Percentiles rank a stretch among this genome's conserved stretches.
phyloP scores from a whole-genome alignment of 2,329 filamentous ascomycete genomes.

The Fusarium austroafricanum region DNA sequence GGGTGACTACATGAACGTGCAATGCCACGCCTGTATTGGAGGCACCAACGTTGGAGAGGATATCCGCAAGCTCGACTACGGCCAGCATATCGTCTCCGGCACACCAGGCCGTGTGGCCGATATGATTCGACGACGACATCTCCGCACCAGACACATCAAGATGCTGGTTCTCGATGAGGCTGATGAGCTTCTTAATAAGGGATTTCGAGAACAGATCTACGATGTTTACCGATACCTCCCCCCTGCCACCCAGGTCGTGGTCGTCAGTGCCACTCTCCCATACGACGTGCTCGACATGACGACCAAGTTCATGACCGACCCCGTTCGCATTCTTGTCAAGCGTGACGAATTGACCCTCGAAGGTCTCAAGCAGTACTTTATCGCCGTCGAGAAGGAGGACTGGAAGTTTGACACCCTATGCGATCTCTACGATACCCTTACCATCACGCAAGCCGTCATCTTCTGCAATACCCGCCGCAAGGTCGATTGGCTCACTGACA shows the following conservation, averaged over 20 bases:
- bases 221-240: conserved; percentile 98
- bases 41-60: conserved; percentile 98
- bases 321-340: conserved; percentile 96
- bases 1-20: conserved; percentile 99
- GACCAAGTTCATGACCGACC: conserved; percentile 99
- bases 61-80: conserved; percentile 96
- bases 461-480: conserved; percentile 99
- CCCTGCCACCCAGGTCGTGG: conserved; percentile 96
- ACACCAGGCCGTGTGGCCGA: conserved; percentile 91
- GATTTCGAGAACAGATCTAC: conserved; percentile 98
- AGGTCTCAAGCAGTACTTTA: conserved; percentile 98
- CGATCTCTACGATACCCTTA: conserved; percentile 98
- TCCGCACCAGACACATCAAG: conserved; percentile 72
- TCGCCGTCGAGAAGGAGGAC: conserved; percentile 98
- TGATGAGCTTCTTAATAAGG: conserved; percentile 82
- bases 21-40: conserved; percentile 98
- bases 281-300: conserved; percentile 99
- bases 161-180: conserved; percentile 73
- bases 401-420: conserved; percentile 99
- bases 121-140: conserved; percentile 69
- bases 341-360: conserved; percentile 98
- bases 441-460: conserved; percentile 98
- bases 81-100: conserved; percentile 96
- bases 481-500: conserved; percentile 99
- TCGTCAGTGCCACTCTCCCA: conserved; percentile 94